These are phyloP conservation scores for Nannizziopsis barbatae DNA, from an alignment of 2,329 filamentous ascomycete species.

Conservation along the genomic window DNA sequence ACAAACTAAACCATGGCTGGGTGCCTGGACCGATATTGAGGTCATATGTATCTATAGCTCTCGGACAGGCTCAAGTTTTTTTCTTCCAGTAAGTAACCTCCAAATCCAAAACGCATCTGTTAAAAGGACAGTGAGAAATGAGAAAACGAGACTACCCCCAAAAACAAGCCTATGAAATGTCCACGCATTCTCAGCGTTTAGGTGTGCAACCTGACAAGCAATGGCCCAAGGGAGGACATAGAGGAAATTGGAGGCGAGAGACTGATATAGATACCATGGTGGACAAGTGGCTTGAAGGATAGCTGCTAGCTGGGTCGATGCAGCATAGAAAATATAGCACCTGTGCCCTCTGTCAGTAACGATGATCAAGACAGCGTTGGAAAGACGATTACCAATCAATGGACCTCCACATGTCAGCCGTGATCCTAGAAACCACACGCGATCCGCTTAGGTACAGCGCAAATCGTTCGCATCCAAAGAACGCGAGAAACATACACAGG, in stretches of 20 bases:
- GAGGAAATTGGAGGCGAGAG: constrained; percentile 53
- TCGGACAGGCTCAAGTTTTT: no score
- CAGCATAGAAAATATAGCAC: constrained; percentile 60
- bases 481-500: constrained; percentile 52
- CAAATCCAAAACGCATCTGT: constrained; percentile 45
- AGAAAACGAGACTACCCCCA: constrained; percentile 57
- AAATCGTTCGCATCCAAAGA: constrained; percentile 49
- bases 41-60: no score
- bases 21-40: no score
- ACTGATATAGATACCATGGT: constrained; percentile 57
- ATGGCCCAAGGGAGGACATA: constrained; percentile 64
- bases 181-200: constrained; percentile 50
- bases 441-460: constrained; percentile 52
- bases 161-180: constrained; percentile 56
- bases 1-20: no score
- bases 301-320: constrained; percentile 53
- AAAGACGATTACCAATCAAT: constrained; percentile 40
- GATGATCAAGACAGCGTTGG: not conserved
- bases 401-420: constrained; percentile 54
- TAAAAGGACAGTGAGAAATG: constrained; percentile 47
- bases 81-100: constrained; percentile 38
- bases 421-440: constrained; percentile 47
- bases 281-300: constrained; percentile 54
- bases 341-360: constrained; percentile 20
- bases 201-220: constrained; percentile 38